Base-by-base conservation (phyloP, 768 basidiomycete genomes). In the Trametes villosa region DNA sequence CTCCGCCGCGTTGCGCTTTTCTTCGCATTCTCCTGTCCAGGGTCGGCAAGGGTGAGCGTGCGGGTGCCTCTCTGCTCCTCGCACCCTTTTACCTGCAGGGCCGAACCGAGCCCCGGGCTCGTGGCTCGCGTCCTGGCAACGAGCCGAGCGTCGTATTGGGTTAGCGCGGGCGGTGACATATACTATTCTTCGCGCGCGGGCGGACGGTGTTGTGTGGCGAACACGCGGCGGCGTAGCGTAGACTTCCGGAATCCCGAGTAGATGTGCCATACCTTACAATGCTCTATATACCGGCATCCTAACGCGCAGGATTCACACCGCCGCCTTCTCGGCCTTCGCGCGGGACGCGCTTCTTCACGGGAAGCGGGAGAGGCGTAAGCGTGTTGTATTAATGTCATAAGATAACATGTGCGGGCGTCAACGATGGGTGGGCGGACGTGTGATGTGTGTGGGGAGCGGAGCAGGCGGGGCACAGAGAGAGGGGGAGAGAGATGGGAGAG, bases 391-490 rank as follows among this genome's bases (percentile, higher is more conserved):
- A 63, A 63, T 63, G 62, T 63, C 62, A 63, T 63, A 63, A 63
- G 62, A 63, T 63, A 63, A 49, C 61, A 63, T 66, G 67, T 65
- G 53, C 55, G 61, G 66, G 56, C 57, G 53, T 60, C 59, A 59
- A 63, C 67, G 57, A 71, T 68, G 71, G 61, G 58, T 58, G 61
- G 62, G 59, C n/a, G n/a, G n/a, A n/a, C n/a, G 59, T 48, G 64
- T 26, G 64, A 63, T 64, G 64, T 59, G 58, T n/a, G n/a, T n/a
- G n/a, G n/a, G n/a, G n/a, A 34, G 15, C 13, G 36, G 36, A 17
- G 36, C 36, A 18, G 18, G 36, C 5, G 36, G 36, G 36, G 18
- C 36, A 38, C 36, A 18, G 18, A 18, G 13, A 44, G 57, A 52
- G 50, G 57, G 53, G 61, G 62, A 60, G 59, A 53, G 42, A 52